Evolutionary conservation across 306 rosid species (phyloP), one percentile per base, ranked within the genome.

Genomic region (Vicia villosa): DNA sequence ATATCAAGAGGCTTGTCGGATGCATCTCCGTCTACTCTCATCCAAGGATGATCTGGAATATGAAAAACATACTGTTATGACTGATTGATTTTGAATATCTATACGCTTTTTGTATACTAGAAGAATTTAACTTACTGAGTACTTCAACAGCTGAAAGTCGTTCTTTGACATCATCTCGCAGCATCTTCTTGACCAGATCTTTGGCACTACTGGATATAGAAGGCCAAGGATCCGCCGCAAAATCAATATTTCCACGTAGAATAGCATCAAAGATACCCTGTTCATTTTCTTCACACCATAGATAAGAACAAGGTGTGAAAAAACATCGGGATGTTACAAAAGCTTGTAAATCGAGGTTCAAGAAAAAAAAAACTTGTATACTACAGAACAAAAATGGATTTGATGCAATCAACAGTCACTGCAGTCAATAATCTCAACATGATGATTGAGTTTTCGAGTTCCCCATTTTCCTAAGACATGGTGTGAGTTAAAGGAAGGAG

Each of bases 1-100:
- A 85, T 87, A 80, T 94, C 98, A 83, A 94, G 95, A 69, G 98
- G 98, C 82, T 87, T 88, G 78, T 94, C 97, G 51, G 98, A 84
- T 81, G 92, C 79, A 43, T 74, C 97, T 26, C 98, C 98, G 73
- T 94, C 97, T 80, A 75, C 97, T 84, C 89, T 86, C 96, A 94
- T 81, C 98, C 98, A 94, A 54, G 98, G 96, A 84, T 94, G 98
- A 80, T 86, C 98, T 94, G 87, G 81, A 85, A 51, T 58, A 62
- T 37, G 52, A 14, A 67, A 52, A 47, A 41, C 66, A 69, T 24
- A 17, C 52, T 62, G 54, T 58, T 68, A 74, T 61, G 69, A 63
- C 12, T 15, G 21, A 19, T 47, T 67, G 36, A 59, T 72, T 30
- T 30, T 30, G 36, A 30, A 30, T 30, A 5, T 5, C 5, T 5